phyloP scores from a whole-genome alignment of 306 rosid species.

The Prunus salicina region DNA sequence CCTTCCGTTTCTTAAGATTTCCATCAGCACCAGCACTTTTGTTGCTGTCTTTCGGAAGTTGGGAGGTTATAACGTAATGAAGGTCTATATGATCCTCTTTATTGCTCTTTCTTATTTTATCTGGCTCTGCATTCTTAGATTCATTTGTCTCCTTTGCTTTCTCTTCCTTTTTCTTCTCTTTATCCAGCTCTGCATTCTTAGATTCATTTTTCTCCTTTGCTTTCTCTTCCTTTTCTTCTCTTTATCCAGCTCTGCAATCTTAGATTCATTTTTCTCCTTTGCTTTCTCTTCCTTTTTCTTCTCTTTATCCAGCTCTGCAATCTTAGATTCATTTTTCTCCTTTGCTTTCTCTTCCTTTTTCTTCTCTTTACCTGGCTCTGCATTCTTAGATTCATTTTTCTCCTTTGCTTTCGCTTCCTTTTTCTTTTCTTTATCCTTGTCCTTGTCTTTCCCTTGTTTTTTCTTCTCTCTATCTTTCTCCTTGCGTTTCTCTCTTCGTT shows the following conservation, averaged over 20 bases:
- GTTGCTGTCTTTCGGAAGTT: constrained; percentile 39
- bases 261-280: too few relatives aligned
- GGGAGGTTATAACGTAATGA: constrained; percentile 40
- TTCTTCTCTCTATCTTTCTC: constrained; percentile 71
- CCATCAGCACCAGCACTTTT: constrained; percentile 40
- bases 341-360: constrained; percentile 31
- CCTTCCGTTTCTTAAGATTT: constrained; percentile 78
- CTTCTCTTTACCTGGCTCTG: constrained; percentile 28
- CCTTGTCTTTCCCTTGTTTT: constrained; percentile 74
- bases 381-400: constrained; percentile 45
- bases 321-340: constrained; percentile 30
- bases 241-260: too few relatives aligned
- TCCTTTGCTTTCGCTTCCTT: constrained; percentile 64
- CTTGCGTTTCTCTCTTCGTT: constrained; percentile 57
- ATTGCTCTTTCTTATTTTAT: constrained; percentile 51
- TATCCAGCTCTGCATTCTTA: constrained; percentile 29
- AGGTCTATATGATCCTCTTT: constrained; percentile 36
- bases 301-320: constrained; percentile 48
- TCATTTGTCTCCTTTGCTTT: constrained; percentile 31
- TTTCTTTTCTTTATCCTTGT: constrained; percentile 58
- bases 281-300: constrained; percentile 42
- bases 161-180: constrained; percentile 38
- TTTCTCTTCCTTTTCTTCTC: too few relatives aligned
- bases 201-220: constrained; percentile 53
- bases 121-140: constrained; percentile 28